A percentile compares a stretch with the other conserved stretches of the same genome.
Conservation (phyloP, 495 filamentous ascomycete species). For the Achaetomiella virescens region DNA sequence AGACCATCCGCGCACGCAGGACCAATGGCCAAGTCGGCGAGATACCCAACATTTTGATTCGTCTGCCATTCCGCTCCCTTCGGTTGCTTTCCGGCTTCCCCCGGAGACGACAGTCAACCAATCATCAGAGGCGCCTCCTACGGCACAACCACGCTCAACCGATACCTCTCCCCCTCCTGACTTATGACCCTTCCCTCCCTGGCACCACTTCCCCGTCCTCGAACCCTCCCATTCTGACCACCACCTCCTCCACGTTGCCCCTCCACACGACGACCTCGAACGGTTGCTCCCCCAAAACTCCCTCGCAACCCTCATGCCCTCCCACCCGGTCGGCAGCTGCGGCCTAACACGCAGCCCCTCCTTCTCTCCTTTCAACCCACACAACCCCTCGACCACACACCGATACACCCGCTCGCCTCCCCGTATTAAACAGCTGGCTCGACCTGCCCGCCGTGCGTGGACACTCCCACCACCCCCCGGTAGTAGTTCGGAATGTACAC, state of each 20-base stretch:
- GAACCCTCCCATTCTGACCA: slow-evolving; percentile 29
- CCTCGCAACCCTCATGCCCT: slow-evolving; percentile 42
- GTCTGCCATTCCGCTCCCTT: no score
- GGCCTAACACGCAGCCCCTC: slow-evolving; percentile 42
- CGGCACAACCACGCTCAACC: slow-evolving; percentile 37
- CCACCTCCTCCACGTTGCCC: slow-evolving; percentile 38
- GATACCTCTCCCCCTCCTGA: slow-evolving; percentile 36
- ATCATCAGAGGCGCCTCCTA: slow-evolving; percentile 3
- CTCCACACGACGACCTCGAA: slow-evolving; percentile 43
- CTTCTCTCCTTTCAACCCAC: slow-evolving; percentile 44
- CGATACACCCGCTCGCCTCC: slow-evolving; percentile 52
- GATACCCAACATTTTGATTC: no score
- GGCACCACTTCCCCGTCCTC: slow-evolving; percentile 26
- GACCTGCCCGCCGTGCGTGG: slow-evolving; percentile 49
- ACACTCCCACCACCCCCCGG: slow-evolving; percentile 44
- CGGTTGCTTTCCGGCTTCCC: no score
- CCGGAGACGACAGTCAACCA: no score
- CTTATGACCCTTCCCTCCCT: slow-evolving; percentile 32
- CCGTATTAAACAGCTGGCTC: slow-evolving; percentile 53
- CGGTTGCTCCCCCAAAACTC: slow-evolving; percentile 44
- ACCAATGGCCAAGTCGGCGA: no score
- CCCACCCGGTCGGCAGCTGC: slow-evolving; percentile 46
- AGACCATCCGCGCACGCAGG: no score
- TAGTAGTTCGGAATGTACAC: slow-evolving; percentile 55
- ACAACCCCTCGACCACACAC: slow-evolving; percentile 48